Percentiles rank a stretch among this genome's conserved stretches.
phyloP scores from a whole-genome alignment of 2,329 filamentous ascomycete species.

The Aureobasidium sp. region DNA sequence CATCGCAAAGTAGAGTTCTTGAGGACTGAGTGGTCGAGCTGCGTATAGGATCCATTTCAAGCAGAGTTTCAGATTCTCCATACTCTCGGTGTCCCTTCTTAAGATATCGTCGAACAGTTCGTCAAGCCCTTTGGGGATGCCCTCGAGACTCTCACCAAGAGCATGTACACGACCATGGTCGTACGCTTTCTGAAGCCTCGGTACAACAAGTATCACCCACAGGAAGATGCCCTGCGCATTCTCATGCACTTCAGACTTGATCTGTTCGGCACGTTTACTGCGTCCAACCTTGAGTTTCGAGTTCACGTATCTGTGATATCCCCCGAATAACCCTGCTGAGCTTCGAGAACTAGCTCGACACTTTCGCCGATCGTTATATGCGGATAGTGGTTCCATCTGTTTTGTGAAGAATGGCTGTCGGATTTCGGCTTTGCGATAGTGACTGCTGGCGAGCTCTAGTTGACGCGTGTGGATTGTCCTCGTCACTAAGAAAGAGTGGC shows the following conservation, averaged over 20 bases:
- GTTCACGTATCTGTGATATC: conserved; percentile 20
- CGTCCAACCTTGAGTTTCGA: background rate
- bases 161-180: background rate
- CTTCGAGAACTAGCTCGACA: conserved; percentile 28
- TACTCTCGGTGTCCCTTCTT: background rate
- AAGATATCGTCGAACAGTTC: background rate
- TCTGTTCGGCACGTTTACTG: background rate
- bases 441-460: background rate
- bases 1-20: background rate
- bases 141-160: background rate
- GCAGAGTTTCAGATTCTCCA: background rate
- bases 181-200: background rate
- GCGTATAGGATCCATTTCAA: background rate
- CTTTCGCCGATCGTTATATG: conserved; percentile 30
- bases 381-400: conserved; percentile 34
- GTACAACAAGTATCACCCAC: background rate
- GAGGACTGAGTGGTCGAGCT: background rate
- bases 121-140: background rate
- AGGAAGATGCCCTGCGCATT: background rate
- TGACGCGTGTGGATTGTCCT: background rate
- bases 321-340: conserved; percentile 28
- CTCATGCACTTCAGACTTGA: background rate
- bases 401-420: no score
- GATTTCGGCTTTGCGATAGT: background rate
- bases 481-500: background rate